Conservation (phyloP, 2,329 filamentous ascomycete genomes). For the Rachicladosporium sp. region DNA sequence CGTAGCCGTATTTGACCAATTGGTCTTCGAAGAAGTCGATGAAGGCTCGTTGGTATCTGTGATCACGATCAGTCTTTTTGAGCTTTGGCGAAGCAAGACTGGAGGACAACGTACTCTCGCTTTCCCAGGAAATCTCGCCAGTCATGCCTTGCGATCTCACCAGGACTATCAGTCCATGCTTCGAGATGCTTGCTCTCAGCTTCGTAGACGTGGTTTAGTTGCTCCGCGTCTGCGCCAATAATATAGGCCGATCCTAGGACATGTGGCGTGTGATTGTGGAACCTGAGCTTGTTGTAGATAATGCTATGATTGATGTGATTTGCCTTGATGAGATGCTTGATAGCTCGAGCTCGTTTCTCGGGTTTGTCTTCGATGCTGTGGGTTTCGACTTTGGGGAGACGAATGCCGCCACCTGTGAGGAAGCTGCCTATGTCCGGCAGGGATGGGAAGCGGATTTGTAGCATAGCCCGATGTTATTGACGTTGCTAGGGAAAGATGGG, state of each 20-base stretch:
- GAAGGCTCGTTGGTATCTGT: slow-evolving; percentile 72
- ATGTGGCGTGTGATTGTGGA: slow-evolving; percentile 75
- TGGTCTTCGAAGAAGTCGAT: slow-evolving; percentile 94
- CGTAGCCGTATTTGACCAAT: slow-evolving; percentile 62
- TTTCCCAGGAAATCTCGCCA: slow-evolving; percentile 80
- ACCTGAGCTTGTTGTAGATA: slow-evolving; percentile 60
- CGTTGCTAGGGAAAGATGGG: no score
- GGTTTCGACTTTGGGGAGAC: slow-evolving; percentile 56
- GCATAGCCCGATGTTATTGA: slow-evolving; percentile 7
- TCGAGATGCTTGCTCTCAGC: slow-evolving; percentile 58
- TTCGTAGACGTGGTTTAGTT: slow-evolving; percentile 74
- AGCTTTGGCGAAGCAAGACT: slow-evolving; percentile 1
- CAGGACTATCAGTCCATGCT: slow-evolving; percentile 71
- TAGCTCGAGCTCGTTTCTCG: slow-evolving; percentile 65
- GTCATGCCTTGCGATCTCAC: slow-evolving; percentile 69
- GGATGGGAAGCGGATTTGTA: slow-evolving; percentile 18
- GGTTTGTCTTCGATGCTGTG: slow-evolving; percentile 69
- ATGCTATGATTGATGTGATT: slow-evolving; percentile 88
- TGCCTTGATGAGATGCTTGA: slow-evolving; percentile 82
- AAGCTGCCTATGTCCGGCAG: slow-evolving; percentile 15
- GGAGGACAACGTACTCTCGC: slow-evolving; percentile 39
- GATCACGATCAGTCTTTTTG: slow-evolving; percentile 1
- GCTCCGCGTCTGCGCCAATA: slow-evolving; percentile 61
- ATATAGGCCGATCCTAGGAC: slow-evolving; percentile 76
- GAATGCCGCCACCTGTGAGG: slow-evolving; percentile 20